These are phyloP conservation scores for Drosera spatulata DNA, from an alignment of 179 eudicot genomes.

Conservation along the genomic window DNA sequence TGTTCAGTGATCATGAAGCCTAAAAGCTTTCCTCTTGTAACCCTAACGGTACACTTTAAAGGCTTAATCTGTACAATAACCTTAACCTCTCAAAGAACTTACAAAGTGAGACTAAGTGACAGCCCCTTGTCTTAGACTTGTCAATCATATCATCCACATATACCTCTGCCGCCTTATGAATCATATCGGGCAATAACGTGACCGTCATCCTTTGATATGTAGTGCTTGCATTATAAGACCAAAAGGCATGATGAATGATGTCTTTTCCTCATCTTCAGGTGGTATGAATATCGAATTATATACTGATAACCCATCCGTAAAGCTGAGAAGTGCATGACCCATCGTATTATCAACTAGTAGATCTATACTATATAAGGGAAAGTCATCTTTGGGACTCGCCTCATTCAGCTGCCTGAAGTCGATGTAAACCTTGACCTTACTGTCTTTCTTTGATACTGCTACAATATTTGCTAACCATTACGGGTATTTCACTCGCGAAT, in stretches of 20 bases:
- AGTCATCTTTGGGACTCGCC: not conserved
- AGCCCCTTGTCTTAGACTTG: not conserved
- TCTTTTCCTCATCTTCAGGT: not conserved
- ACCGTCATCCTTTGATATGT: not conserved
- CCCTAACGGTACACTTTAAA: not conserved
- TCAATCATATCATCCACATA: constrained; percentile 1
- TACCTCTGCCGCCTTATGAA: not conserved
- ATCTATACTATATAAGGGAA: not conserved
- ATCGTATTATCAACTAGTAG: not conserved
- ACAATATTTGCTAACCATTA: not conserved
- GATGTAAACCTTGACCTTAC: too few relatives aligned
- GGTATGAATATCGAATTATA: not conserved
- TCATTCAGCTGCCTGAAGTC: not conserved
- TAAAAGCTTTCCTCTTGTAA: not conserved
- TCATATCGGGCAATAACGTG: not conserved
- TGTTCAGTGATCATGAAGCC: not conserved
- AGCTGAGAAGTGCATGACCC: too few relatives aligned
- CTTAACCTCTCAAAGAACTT: not conserved
- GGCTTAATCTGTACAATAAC: not conserved
- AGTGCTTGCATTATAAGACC: not conserved
- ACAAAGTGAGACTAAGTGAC: not conserved
- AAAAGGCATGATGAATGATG: not conserved
- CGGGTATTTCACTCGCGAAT: not conserved
- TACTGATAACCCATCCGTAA: not conserved
- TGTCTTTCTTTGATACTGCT: not conserved